Evolutionary conservation across 176 grass and related monocot genomes (phyloP), one percentile per base, ranked within the genome.

Genomic region (Ensete ventricosum): DNA sequence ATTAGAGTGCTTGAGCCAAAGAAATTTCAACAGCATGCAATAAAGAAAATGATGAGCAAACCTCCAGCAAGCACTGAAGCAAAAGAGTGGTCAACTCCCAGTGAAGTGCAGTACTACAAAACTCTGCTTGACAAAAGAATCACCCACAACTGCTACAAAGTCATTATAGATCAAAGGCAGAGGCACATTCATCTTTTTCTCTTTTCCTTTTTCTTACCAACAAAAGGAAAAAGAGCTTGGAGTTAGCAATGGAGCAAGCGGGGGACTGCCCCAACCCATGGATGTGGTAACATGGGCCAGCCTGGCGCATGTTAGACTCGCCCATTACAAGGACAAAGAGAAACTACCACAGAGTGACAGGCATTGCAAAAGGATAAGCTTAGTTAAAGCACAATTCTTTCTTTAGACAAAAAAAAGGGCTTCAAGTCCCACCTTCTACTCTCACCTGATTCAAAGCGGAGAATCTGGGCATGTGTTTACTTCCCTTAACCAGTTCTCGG

Each of bases 271-370:
- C 8, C 1, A 65, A 65, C 21, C 22, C 24, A 26, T 79, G 53
- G 66, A 16, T 57, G 65, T 3, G 17, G 43, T 71, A 51, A 71
- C 68, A 71, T 71, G 68, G 68, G 25, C 27, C 68, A 71, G 34
- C 68, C 68, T 71, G 68, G 68, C 68, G 68, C 68, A 71, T 71
- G 68, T 52, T 71, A 50, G 68, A 71, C 48, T 16, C 34, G 19
- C 14, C 48, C 68, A 12, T 14, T 20, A 11, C 10, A n/a, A 52
- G 8, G 51, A 51, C 16, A 71, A 0, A 17, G 68, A 6, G 17
- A 52, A 71, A 52, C 68, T 21, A 71, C 68, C 48, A 43, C 2
- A 43, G 34, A 43, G 34, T 6, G 34, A 43, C 34, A 43, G 34
- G 10, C 34, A 6, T 43, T 43, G 34, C 34, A 51, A 24, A 34